phyloP scores from a whole-genome alignment of 2,329 filamentous ascomycete species.

The Stagonosporopsis vannaccii region DNA sequence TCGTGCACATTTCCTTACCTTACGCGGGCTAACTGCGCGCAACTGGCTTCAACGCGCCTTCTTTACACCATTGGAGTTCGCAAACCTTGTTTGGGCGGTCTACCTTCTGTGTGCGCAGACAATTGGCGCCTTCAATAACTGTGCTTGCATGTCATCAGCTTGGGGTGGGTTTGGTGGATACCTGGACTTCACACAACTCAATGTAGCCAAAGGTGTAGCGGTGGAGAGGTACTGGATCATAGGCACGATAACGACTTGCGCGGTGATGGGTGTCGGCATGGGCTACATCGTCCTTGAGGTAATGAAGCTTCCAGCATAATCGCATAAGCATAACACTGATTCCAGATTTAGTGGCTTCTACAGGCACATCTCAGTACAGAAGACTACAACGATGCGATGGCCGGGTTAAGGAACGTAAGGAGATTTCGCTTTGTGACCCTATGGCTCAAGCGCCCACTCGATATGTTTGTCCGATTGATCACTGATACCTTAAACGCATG shows the following conservation, averaged over 20 bases:
- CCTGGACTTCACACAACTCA: constrained; percentile 42
- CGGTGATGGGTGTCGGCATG: constrained; percentile 41
- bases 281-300: constrained; percentile 43
- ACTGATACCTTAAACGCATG: constrained; percentile 16
- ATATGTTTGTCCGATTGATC: constrained; percentile 15
- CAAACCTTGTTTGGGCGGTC: constrained; percentile 47
- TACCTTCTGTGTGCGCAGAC: constrained; percentile 52
- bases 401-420: constrained; percentile 32
- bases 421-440: constrained; percentile 27
- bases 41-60: constrained; percentile 39
- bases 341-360: constrained; percentile 36
- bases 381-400: constrained; percentile 28
- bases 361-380: constrained; percentile 45
- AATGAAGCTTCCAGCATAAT: background rate
- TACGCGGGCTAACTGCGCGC: constrained; percentile 18
- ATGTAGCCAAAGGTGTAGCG: constrained; percentile 33
- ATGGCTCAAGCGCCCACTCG: constrained; percentile 23
- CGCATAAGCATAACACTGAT: background rate
- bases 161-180: constrained; percentile 51
- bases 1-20: constrained; percentile 5
- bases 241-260: constrained; percentile 36
- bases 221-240: constrained; percentile 39
- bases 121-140: constrained; percentile 51
- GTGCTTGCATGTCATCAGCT: constrained; percentile 48
- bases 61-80: constrained; percentile 42